Percentiles rank a stretch among this genome's conserved stretches.
phyloP scores from a whole-genome alignment of 495 filamentous ascomycete species.

The Aspergillus olivimuriae region DNA sequence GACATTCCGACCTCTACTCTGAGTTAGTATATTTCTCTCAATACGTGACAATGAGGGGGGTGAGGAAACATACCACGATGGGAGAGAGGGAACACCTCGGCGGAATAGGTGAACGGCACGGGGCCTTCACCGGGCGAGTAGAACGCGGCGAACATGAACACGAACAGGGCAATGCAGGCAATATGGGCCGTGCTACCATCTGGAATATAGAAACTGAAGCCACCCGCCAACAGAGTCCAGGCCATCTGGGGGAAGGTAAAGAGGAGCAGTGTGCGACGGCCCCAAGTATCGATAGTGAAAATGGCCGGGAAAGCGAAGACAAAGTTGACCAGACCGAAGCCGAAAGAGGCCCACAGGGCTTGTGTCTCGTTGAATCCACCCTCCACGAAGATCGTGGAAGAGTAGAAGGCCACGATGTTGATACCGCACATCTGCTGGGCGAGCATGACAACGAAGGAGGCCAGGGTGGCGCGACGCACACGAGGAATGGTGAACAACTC shows the following conservation, averaged over 20 bases:
- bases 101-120: slow-evolving; percentile 68
- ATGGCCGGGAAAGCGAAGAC: slow-evolving; percentile 79
- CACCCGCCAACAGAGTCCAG: slow-evolving; percentile 68
- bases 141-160: slow-evolving; percentile 61
- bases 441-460: slow-evolving; percentile 62
- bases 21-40: slow-evolving; percentile 3
- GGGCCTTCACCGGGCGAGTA: slow-evolving; percentile 68
- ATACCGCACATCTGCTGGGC: slow-evolving; percentile 83
- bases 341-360: slow-evolving; percentile 67
- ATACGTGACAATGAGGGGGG: slow-evolving; percentile 2
- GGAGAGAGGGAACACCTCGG: slow-evolving; percentile 74
- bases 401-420: slow-evolving; percentile 80
- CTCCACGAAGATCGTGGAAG: slow-evolving; percentile 62
- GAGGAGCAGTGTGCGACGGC: slow-evolving; percentile 66
- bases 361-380: slow-evolving; percentile 50
- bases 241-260: slow-evolving; percentile 85
- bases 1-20: slow-evolving; percentile 62
- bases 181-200: slow-evolving; percentile 43
- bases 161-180: slow-evolving; percentile 56
- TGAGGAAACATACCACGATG: slow-evolving; percentile 44
- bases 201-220: slow-evolving; percentile 64
- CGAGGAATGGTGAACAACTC: slow-evolving; percentile 66
- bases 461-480: slow-evolving; percentile 59
- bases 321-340: slow-evolving; percentile 78
- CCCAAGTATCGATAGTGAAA: slow-evolving; percentile 81